Conservation (phyloP, 2,329 filamentous ascomycete species). For the Curvularia sp. region DNA sequence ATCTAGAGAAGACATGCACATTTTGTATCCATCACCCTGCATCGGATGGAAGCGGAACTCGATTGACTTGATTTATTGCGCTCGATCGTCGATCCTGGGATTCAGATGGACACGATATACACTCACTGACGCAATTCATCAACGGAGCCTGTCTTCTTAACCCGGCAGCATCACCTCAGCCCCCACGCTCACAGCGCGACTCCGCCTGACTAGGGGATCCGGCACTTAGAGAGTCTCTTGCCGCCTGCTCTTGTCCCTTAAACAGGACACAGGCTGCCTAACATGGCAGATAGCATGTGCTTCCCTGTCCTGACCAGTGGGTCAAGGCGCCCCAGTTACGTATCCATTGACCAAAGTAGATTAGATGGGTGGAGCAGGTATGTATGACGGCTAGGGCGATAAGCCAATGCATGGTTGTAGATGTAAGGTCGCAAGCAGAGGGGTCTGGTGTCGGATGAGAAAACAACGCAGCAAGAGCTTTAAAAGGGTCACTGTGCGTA, state of each 20-base stretch:
- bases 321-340: constrained; percentile 10
- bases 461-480: neutral
- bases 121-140: neutral
- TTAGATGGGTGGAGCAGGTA: constrained; percentile 14
- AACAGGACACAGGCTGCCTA: constrained; percentile 17
- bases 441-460: constrained; percentile 3
- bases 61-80: neutral
- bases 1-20: neutral
- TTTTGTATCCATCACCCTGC: neutral
- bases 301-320: constrained; percentile 13
- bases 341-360: constrained; percentile 21
- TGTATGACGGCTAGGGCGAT: constrained; percentile 4
- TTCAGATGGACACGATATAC: neutral
- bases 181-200: constrained; percentile 4
- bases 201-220: constrained; percentile 6
- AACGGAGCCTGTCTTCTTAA: neutral
- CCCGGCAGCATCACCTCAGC: constrained; percentile 3
- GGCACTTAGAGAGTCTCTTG: constrained; percentile 6
- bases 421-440: neutral
- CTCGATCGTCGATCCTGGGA: neutral
- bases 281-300: constrained; percentile 14
- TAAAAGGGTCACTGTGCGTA: constrained; percentile 2
- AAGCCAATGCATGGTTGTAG: constrained; percentile 13
- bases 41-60: neutral
- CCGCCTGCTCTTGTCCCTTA: neutral